phyloP scores from a whole-genome alignment of 2,329 filamentous ascomycete genomes.

The Fusarium sambucinum region DNA sequence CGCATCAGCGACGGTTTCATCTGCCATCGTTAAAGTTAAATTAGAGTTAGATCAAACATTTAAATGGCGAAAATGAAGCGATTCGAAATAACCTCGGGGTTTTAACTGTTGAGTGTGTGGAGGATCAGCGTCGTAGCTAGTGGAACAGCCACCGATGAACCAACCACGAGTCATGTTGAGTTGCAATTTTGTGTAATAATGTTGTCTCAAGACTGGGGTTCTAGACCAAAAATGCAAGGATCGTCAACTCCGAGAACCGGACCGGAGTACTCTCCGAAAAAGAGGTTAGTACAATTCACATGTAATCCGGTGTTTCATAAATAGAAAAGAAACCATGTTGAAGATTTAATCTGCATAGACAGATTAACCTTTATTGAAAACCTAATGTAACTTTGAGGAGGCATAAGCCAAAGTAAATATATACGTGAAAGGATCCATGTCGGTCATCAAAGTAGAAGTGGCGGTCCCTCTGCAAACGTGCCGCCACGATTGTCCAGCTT shows the following conservation, averaged over 20 bases:
- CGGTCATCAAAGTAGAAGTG: no score
- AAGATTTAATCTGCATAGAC: no score
- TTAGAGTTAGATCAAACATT: neutral
- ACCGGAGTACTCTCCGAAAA: neutral
- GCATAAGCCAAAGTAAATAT: no score
- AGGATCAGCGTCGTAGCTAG: neutral
- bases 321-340: no score
- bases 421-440: no score
- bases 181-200: neutral
- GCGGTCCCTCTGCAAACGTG: no score
- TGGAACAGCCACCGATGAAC: neutral
- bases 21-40: neutral
- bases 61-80: neutral
- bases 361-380: no score
- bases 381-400: no score
- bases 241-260: neutral
- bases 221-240: neutral
- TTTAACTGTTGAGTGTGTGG: neutral
- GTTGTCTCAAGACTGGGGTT: neutral
- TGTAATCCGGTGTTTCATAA: no score
- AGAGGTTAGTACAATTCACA: no score
- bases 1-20: neutral
- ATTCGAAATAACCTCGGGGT: neutral
- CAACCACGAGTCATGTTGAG: neutral
- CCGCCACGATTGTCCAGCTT: no score